Evolutionary conservation across 208 protist genomes (phyloP), one percentile per base, ranked within the genome.

Genomic region (Trypanosoma cruzi): DNA sequence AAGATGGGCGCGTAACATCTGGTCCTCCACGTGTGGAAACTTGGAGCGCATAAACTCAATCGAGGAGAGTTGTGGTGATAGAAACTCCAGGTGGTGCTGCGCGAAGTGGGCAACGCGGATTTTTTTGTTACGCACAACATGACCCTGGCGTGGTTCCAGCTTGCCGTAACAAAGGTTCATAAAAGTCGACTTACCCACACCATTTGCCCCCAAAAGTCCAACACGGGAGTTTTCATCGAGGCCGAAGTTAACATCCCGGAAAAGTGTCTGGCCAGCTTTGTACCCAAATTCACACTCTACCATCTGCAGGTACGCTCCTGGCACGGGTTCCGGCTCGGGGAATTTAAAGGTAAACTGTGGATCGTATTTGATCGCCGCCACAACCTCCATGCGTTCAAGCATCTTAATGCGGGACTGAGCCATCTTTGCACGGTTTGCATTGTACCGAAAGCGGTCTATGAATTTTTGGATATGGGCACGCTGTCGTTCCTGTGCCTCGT

Each of bases 371-470:
- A 98, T 86, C 37, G 92, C 88, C 13, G 92, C 80, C 24, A 97
- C 85, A 54, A 92, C 36, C 62, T 96, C 84, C 86, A 98, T 93
- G n/a, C 85, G 73, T 75, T 97, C 91, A 42, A 98, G 86, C 50
- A 85, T 84, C 75, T 99, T 99, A 66, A 98, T 96, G 37, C 97
- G 87, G 10, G 89, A 97, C 83, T 99, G 96, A 42, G 92, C 97
- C 92, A 98, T 96, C 60, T 85, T 87, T 0, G 96, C 97, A 8
- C 87, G 84, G 10, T 83, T 92, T 2, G 97, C 95, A 49, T 86
- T 97, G 75, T 85, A 97, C 28, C 95, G 73, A 77, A 98, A 98
- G 40, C 85, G 71, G 71, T 98, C 93, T 70, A 99, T 97, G 82
- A 98, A 98, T 46, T 85, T 68, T 79, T 99, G 95, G 31, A 98